Conservation (phyloP, 768 basidiomycete genomes). For the Hypholoma sublateritium region DNA sequence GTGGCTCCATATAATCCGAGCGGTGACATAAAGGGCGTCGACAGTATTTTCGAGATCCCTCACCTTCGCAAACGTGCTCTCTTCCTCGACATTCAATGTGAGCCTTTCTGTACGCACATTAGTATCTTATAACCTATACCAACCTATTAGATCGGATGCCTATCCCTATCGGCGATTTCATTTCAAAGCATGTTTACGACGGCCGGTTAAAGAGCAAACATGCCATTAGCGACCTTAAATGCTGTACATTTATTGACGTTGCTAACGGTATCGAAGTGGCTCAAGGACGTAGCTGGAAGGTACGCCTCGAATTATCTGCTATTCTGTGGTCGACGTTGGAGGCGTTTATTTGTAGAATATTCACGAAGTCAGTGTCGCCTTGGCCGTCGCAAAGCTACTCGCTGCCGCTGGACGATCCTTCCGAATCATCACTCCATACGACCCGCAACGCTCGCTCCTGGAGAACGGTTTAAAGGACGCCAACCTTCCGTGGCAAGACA, state of each 20-base stretch:
- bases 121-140: not conserved
- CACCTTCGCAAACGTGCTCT: slow-evolving; percentile 43
- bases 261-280: slow-evolving; percentile 28
- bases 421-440: slow-evolving; percentile 74
- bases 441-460: slow-evolving; percentile 59
- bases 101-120: slow-evolving; percentile 10
- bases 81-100: slow-evolving; percentile 66
- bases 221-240: slow-evolving; percentile 26
- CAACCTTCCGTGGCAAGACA: slow-evolving; percentile 54
- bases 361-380: slow-evolving; percentile 45
- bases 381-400: slow-evolving; percentile 45
- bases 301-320: slow-evolving; percentile 14
- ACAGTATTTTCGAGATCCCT: slow-evolving; percentile 61
- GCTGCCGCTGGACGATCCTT: slow-evolving; percentile 38
- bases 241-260: slow-evolving; percentile 62
- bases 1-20: slow-evolving; percentile 64
- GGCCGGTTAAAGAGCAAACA: slow-evolving; percentile 48
- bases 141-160: slow-evolving; percentile 59
- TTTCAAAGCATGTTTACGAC: slow-evolving; percentile 59
- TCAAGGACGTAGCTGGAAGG: slow-evolving; percentile 37
- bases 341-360: slow-evolving; percentile 49
- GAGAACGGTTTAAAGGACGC: slow-evolving; percentile 47
- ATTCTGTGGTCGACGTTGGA: not conserved
- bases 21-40: slow-evolving; percentile 43
- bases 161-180: slow-evolving; percentile 56